phyloP scores from a whole-genome alignment of 352 stramenopile genomes.

The Pythium phragmitis region DNA sequence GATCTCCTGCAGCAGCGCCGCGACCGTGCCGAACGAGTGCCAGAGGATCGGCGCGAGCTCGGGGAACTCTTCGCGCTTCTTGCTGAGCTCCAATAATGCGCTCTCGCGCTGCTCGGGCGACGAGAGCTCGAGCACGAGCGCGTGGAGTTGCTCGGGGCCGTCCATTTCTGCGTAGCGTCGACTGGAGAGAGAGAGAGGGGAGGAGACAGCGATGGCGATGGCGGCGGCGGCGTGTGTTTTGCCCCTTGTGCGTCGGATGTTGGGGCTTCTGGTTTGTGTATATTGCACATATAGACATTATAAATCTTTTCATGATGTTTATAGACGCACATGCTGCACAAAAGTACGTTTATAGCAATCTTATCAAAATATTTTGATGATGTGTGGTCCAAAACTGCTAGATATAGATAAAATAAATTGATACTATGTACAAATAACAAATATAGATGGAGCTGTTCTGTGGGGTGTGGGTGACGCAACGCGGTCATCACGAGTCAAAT shows the following conservation, averaged over 20 bases:
- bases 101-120: conserved; percentile 94
- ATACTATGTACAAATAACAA: too few relatives aligned
- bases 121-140: conserved; percentile 93
- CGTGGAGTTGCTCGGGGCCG: conserved; percentile 75
- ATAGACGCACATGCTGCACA: too few relatives aligned
- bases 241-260: background rate
- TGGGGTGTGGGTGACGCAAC: too few relatives aligned
- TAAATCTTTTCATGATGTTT: too few relatives aligned
- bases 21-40: conserved; percentile 97
- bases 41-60: conserved; percentile 98
- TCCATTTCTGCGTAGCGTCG: conserved; percentile 32
- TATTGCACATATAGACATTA: too few relatives aligned
- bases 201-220: too few relatives aligned
- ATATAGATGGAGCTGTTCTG: too few relatives aligned
- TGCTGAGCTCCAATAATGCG: conserved; percentile 97
- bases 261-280: background rate
- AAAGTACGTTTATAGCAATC: too few relatives aligned
- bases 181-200: background rate
- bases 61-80: conserved; percentile 97
- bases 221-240: background rate
- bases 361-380: too few relatives aligned
- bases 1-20: conserved; percentile 98
- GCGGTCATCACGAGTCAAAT: too few relatives aligned
- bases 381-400: too few relatives aligned
- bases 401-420: too few relatives aligned